Percentiles rank a stretch among this genome's conserved stretches.
Conservation (phyloP, 2,329 filamentous ascomycete genomes). For the Nigrospora oryzae region DNA sequence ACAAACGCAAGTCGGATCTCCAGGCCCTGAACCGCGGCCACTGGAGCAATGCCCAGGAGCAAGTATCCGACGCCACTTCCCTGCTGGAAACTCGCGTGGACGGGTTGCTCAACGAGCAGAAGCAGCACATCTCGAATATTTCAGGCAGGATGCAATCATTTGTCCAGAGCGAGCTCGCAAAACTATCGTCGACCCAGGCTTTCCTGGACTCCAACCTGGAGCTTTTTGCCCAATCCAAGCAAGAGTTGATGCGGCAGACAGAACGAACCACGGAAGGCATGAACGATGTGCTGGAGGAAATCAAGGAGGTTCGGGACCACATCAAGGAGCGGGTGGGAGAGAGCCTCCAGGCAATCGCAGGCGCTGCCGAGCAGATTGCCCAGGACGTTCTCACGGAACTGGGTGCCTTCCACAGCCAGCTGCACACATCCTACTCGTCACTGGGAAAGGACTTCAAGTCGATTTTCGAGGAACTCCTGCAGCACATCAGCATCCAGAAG, state of each 20-base stretch:
- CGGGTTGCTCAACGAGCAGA: slow-evolving; percentile 65
- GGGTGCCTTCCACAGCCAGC: slow-evolving; percentile 71
- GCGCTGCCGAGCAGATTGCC: slow-evolving; percentile 79
- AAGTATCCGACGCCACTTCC: slow-evolving; percentile 68
- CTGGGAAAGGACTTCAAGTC: slow-evolving; percentile 80
- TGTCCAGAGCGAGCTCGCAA: slow-evolving; percentile 64
- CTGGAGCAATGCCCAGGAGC: slow-evolving; percentile 69
- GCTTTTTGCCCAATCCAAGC: slow-evolving; percentile 59
- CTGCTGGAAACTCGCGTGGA: slow-evolving; percentile 69
- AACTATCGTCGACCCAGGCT: slow-evolving; percentile 60
- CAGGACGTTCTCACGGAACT: slow-evolving; percentile 84
- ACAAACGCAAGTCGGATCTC: slow-evolving; percentile 75
- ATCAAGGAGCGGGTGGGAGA: slow-evolving; percentile 82
- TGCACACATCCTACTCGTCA: slow-evolving; percentile 76
- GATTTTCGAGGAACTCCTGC: slow-evolving; percentile 74
- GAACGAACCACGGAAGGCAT: slow-evolving; percentile 70
- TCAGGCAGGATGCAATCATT: slow-evolving; percentile 68
- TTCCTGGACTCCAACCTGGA: slow-evolving; percentile 63
- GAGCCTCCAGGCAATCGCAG: slow-evolving; percentile 74
- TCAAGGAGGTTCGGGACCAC: slow-evolving; percentile 79
- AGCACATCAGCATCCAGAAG: slow-evolving; percentile 68
- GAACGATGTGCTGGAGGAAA: slow-evolving; percentile 86
- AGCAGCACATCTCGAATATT: slow-evolving; percentile 58
- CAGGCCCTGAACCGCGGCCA: slow-evolving; percentile 69
- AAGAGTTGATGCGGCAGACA: slow-evolving; percentile 60